Evolutionary conservation across 345 rosid genomes (phyloP).

Genomic region (Citrus medica): DNA sequence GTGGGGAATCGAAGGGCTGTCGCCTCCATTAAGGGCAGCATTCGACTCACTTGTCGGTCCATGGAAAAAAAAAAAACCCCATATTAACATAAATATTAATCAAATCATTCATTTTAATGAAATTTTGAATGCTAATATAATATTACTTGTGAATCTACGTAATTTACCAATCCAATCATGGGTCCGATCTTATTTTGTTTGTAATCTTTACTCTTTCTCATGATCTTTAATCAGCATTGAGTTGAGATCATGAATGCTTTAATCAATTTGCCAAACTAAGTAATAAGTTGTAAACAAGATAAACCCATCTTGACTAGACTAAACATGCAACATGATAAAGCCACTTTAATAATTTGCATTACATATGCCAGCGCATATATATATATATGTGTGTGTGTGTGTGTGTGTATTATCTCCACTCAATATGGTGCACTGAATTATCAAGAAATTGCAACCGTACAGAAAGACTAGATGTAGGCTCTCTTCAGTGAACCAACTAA

Average conservation of each 20-base stretch:
- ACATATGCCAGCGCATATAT: not conserved
- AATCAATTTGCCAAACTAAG: constrained; percentile 46
- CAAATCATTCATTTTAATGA: not conserved
- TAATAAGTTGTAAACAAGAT: constrained; percentile 38
- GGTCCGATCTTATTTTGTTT: constrained; percentile 17
- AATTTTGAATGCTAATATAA: not conserved
- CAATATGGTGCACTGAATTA: constrained; percentile 18
- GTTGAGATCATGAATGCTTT: constrained; percentile 32
- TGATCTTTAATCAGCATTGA: constrained; percentile 4
- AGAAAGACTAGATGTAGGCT: constrained; percentile 34
- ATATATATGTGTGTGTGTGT: too few species aligned
- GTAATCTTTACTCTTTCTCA: not conserved
- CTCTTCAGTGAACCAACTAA: constrained; percentile 47
- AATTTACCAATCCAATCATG: constrained; percentile 16
- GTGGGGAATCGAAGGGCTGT: constrained; percentile 73
- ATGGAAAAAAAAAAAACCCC: not conserved
- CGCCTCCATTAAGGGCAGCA: constrained; percentile 83
- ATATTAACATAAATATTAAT: not conserved
- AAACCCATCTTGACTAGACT: constrained; percentile 47
- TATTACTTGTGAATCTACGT: constrained; percentile 1
- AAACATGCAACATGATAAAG: constrained; percentile 50
- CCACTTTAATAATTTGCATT: constrained; percentile 9
- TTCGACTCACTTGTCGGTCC: constrained; percentile 76
- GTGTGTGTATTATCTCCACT: not conserved
- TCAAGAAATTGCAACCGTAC: constrained; percentile 13